Base-by-base conservation (phyloP, 73 alveolate species). In the Diophrys sp. region DNA sequence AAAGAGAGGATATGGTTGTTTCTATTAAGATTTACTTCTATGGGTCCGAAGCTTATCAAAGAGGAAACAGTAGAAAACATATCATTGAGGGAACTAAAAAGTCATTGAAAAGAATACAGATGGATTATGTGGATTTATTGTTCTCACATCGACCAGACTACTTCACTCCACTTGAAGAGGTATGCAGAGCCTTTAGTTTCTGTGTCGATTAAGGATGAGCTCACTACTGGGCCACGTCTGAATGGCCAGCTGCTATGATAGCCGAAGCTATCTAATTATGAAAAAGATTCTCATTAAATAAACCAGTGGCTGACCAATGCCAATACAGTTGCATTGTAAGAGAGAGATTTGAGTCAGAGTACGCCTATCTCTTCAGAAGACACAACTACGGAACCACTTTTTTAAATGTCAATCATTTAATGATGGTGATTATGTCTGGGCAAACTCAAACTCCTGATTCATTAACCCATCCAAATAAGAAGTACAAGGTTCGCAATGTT, bases 221-320 rank as follows among this genome's bases (percentile, higher is more conserved):
- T 67, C 85, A 84, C 79, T 96, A 96, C 84, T 96, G 99, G 99
- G 98, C 98, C 29, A 96, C 99, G 1, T 94, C 98, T 24, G 97
- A 92, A 80, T 96, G 98, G 98, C 67, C 94, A 29, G 95, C 99
- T 30, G 89, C 81, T 69, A 82, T 85, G 66, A 85, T 96, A 24
- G 68, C 72, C 34, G 97, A 89, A 78, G 96, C 97, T 23, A 83
- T 84, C 31, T 84, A 74, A 53, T 71, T 96, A 29, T 95, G 98
- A 31, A 96, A 82, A 29, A 85, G 90, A 56, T 69, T 87, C 69
- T 89, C 92, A 1, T 79, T 90, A 55, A 90, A 79, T 44, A 83
- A 84, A 31, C 99, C 99, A 0, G 77, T 94, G 62, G 98, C 85
- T 26, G 99, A 96, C 76, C 97, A 96, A 74, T 92, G 97, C 66